These are phyloP conservation scores for Metschnikowia noctiluminum DNA, from an alignment of 805 yeast species.

Conservation along the genomic window DNA sequence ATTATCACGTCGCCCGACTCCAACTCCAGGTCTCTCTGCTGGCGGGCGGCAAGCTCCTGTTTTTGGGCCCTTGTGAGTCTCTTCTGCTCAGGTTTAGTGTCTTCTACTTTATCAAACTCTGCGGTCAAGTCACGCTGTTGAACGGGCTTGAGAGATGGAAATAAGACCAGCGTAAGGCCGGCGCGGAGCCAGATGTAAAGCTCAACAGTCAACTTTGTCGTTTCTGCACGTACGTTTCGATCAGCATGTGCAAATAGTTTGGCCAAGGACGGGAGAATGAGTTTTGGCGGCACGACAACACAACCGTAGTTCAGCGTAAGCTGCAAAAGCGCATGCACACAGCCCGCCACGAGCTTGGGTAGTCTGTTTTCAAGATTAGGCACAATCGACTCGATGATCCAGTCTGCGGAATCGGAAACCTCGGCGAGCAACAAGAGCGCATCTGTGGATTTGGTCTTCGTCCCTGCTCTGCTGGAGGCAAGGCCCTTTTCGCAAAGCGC, in stretches of 20 bases:
- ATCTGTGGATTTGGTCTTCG: constrained; percentile 63
- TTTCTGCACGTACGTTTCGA: constrained; percentile 76
- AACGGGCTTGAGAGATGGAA: constrained; percentile 79
- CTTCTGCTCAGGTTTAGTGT: constrained; percentile 44
- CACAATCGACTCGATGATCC: constrained; percentile 61
- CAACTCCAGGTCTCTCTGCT: constrained; percentile 14
- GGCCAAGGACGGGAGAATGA: constrained; percentile 55
- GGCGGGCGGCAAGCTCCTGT: constrained; percentile 31
- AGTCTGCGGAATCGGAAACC: constrained; percentile 55
- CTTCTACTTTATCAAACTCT: constrained; percentile 55
- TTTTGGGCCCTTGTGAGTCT: constrained; percentile 56
- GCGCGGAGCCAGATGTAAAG: constrained; percentile 73
- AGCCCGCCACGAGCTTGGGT: constrained; percentile 77
- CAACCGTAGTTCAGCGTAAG: constrained; percentile 65
- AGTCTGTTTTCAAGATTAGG: constrained; percentile 60
- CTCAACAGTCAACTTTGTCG: constrained; percentile 64
- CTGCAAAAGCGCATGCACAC: constrained; percentile 52
- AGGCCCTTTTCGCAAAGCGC: constrained; percentile 79
- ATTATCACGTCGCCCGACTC: constrained; percentile 25
- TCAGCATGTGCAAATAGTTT: constrained; percentile 84
- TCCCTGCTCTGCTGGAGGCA: constrained; percentile 68
- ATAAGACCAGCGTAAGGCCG: constrained; percentile 53
- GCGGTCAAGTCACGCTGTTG: constrained; percentile 82
- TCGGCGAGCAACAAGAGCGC: constrained; percentile 64
- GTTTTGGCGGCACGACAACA: constrained; percentile 52